A percentile compares a stretch with the other conserved stretches of the same genome.
Evolutionary conservation across 1,284 basidiomycete species (phyloP).

Genomic region (Xanthoconium separans): DNA sequence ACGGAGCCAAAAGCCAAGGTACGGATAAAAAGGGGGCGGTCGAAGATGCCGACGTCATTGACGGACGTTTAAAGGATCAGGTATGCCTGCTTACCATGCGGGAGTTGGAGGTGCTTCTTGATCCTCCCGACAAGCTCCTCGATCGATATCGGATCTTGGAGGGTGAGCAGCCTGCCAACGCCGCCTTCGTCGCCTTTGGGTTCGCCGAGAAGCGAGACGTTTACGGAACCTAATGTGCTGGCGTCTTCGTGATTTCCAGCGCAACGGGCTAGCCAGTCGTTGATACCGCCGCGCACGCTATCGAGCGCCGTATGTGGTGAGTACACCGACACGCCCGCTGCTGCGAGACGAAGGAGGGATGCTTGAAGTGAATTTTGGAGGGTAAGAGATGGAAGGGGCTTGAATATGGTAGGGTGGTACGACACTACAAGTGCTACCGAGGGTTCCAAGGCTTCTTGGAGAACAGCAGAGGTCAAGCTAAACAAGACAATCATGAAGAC

Average conservation of each 20-base stretch:
- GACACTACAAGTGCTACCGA: conserved; percentile 71
- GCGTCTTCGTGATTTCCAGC: conserved; percentile 27
- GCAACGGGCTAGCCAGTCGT: conserved; percentile 74
- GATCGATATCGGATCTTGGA: conserved; percentile 57
- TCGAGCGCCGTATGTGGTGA: conserved; percentile 89
- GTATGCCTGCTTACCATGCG: conserved; percentile 49
- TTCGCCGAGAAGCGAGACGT: conserved; percentile 40
- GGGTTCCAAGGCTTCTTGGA: conserved; percentile 69
- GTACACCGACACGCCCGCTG: conserved; percentile 84
- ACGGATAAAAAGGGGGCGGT: background rate
- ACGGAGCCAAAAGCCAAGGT: background rate
- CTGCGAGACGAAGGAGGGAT: conserved; percentile 76
- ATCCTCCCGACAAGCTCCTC: conserved; percentile 61
- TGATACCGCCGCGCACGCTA: conserved; percentile 78
- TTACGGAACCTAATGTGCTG: conserved; percentile 20
- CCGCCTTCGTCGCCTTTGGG: conserved; percentile 52
- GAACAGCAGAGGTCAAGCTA: conserved; percentile 79
- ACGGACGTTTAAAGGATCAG: conserved; percentile 12
- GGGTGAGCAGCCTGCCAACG: conserved; percentile 65
- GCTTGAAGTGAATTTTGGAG: conserved; percentile 78
- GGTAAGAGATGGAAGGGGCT: conserved; percentile 75
- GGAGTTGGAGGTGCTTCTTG: conserved; percentile 66
- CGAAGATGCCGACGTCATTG: conserved; percentile 10
- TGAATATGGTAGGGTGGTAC: conserved; percentile 92
- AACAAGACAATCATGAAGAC: conserved; percentile 13